phyloP scores from a whole-genome alignment of 768 basidiomycete genomes.

The Tricholoma terreum region DNA sequence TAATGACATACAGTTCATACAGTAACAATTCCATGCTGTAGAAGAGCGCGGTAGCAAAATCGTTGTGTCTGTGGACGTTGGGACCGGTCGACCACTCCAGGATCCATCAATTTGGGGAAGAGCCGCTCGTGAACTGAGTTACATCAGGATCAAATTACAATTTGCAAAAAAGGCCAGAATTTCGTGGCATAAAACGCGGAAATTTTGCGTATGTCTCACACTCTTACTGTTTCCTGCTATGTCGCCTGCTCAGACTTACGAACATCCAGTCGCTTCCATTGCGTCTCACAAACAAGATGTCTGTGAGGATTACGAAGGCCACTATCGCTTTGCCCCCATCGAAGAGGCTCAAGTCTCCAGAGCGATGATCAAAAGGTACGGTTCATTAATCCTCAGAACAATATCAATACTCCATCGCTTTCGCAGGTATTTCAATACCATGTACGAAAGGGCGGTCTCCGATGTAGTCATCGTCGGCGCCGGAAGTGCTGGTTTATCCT shows the following conservation, averaged over 20 bases:
- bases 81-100: no score
- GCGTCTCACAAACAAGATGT: constrained; percentile 32
- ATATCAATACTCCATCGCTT: background rate
- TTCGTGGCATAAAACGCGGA: no score
- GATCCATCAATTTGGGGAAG: no score
- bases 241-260: constrained; percentile 10
- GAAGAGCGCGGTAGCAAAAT: no score
- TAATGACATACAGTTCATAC: no score
- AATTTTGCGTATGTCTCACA: background rate
- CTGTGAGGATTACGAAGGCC: constrained; percentile 56
- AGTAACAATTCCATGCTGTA: no score
- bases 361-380: constrained; percentile 73
- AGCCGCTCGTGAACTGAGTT: no score
- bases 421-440: constrained; percentile 64
- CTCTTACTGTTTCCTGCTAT: background rate
- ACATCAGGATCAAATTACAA: no score
- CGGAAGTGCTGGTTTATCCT: constrained; percentile 66
- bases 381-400: background rate
- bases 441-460: constrained; percentile 73
- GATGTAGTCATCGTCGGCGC: constrained; percentile 79
- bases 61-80: no score
- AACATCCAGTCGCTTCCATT: constrained; percentile 3
- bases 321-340: constrained; percentile 69
- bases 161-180: no score
- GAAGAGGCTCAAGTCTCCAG: constrained; percentile 74